Evolutionary conservation across 2,329 filamentous ascomycete species (phyloP).

Genomic region (Trichophyton equinum): DNA sequence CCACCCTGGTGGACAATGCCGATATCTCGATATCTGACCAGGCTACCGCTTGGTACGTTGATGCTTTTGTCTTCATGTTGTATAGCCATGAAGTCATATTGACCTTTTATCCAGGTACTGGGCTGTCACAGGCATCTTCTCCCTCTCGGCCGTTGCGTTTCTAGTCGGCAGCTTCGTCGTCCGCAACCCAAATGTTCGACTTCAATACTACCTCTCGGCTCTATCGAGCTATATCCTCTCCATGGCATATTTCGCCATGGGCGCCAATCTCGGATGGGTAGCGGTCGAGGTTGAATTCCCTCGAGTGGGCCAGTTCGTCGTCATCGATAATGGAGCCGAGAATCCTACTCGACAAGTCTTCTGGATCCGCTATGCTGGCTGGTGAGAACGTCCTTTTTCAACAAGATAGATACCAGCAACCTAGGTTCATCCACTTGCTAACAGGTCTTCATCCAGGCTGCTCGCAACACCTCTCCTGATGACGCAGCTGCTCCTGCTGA

Average conservation of each 20-base stretch:
- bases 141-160: not conserved
- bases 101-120: not conserved
- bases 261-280: not conserved
- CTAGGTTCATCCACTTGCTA: not conserved
- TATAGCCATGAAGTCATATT: not conserved
- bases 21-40: not conserved
- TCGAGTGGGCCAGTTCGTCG: not conserved
- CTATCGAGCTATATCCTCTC: not conserved
- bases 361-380: not conserved
- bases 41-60: not conserved
- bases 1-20: not conserved
- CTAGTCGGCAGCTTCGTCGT: not conserved
- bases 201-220: not conserved
- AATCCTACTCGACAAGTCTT: not conserved
- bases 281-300: not conserved
- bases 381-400: not conserved
- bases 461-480: not conserved
- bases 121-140: not conserved
- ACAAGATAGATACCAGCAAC: not conserved
- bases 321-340: not conserved
- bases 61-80: not conserved
- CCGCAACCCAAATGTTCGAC: not conserved
- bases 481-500: not conserved
- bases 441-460: not conserved
- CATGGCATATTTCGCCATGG: not conserved